These are phyloP conservation scores for Arthrinium phaeospermum DNA, from an alignment of 2,329 filamentous ascomycete genomes.

Conservation along the genomic window DNA sequence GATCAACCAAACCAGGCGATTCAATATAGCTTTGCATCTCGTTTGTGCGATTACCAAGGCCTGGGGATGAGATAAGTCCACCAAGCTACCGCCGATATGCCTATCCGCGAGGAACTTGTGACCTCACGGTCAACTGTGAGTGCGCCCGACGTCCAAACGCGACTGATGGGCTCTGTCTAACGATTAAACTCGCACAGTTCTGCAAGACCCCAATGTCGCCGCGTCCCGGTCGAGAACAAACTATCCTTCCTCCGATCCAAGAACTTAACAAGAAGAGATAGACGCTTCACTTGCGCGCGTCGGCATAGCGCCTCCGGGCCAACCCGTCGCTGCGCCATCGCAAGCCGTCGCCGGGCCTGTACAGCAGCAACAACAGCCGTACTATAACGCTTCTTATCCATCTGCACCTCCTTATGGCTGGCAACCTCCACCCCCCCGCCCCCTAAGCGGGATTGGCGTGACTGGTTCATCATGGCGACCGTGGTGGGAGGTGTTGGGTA, in stretches of 20 bases:
- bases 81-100: slow-evolving; percentile 54
- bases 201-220: slow-evolving; percentile 92
- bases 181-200: slow-evolving; percentile 61
- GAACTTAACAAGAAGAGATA: slow-evolving; percentile 96
- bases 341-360: slow-evolving; percentile 50
- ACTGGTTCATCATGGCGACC: slow-evolving; percentile 99
- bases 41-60: neutral
- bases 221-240: slow-evolving; percentile 91
- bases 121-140: slow-evolving; percentile 40
- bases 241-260: slow-evolving; percentile 94
- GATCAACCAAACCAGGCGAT: neutral
- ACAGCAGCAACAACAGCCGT: slow-evolving; percentile 49
- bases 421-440: slow-evolving; percentile 63
- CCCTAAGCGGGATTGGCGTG: slow-evolving; percentile 90
- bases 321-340: slow-evolving; percentile 38
- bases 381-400: slow-evolving; percentile 53
- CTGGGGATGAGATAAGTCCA: neutral
- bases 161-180: neutral
- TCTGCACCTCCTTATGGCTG: slow-evolving; percentile 56
- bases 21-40: neutral
- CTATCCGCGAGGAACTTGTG: slow-evolving; percentile 83
- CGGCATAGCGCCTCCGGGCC: slow-evolving; percentile 42
- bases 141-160: slow-evolving; percentile 22
- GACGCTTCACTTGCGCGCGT: slow-evolving; percentile 80
- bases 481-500: slow-evolving; percentile 90